Conservation (phyloP, 169 alveolate species). For the Pseudocohnilembus persalinus region DNA sequence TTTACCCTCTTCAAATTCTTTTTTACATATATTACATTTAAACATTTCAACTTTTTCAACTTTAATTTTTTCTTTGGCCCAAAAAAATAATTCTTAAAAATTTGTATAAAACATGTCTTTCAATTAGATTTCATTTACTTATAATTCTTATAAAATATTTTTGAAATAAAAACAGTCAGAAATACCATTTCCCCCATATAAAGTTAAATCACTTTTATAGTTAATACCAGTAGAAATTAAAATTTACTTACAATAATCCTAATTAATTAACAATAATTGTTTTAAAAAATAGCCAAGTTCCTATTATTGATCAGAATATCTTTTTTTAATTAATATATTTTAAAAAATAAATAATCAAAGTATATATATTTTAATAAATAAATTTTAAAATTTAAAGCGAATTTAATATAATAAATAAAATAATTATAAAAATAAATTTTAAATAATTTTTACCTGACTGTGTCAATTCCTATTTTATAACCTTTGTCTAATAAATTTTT, state of each 20-base stretch:
- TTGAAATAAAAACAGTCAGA: neutral
- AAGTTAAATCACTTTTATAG: neutral
- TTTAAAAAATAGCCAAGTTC: neutral
- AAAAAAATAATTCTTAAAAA: no score
- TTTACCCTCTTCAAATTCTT: neutral
- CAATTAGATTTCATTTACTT: neutral
- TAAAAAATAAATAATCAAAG: no score
- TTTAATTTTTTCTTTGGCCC: neutral
- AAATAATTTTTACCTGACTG: neutral
- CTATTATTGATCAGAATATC: neutral
- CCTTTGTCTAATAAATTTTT: neutral
- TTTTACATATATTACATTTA: neutral
- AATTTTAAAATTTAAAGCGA: no score
- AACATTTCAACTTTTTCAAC: neutral
- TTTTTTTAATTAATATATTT: no score
- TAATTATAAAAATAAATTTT: no score
- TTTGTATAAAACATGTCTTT: neutral
- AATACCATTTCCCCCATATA: neutral
- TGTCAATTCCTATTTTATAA: neutral
- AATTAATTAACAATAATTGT: no score
- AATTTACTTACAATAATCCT: neutral
- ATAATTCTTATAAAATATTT: no score
- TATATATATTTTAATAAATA: no score
- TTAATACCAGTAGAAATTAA: neutral
- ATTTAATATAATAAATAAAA: no score